Evolutionary conservation across 2,329 filamentous ascomycete genomes (phyloP).

Genomic region (Curvularia eragrostidis): DNA sequence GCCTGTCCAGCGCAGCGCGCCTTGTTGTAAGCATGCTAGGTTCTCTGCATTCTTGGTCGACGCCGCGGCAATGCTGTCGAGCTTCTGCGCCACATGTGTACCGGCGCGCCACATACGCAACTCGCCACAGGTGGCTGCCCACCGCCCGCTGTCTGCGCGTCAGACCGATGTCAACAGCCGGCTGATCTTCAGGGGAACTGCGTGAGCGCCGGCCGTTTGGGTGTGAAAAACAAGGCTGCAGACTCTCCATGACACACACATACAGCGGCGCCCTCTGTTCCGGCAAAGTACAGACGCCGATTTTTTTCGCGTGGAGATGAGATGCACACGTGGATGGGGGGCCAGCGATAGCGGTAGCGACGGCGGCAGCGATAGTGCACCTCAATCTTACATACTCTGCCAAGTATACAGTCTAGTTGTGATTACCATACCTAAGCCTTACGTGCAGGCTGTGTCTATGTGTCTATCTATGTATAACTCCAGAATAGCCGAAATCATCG

Average conservation of each 20-base stretch:
- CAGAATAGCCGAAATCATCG: neutral
- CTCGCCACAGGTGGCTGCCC: neutral
- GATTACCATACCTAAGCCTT: neutral
- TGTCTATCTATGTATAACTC: too few species aligned
- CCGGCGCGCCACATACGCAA: slow-evolving; percentile 6
- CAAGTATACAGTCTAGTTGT: neutral
- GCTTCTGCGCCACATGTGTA: neutral
- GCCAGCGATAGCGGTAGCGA: neutral
- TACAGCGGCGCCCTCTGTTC: neutral
- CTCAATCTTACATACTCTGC: neutral
- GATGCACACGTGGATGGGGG: neutral
- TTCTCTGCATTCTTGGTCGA: neutral
- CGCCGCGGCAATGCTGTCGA: neutral
- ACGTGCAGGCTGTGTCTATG: slow-evolving; percentile 18
- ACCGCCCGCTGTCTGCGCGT: neutral
- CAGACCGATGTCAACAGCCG: slow-evolving; percentile 2
- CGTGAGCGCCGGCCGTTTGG: neutral
- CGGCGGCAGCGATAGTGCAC: neutral
- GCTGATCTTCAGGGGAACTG: slow-evolving; percentile 19
- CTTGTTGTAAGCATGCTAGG: neutral
- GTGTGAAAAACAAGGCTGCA: slow-evolving; percentile 5
- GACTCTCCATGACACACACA: neutral
- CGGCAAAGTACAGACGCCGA: neutral
- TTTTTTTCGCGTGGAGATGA: too few species aligned
- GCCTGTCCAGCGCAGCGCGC: slow-evolving; percentile 10